Base-by-base conservation (phyloP, 176 grass and related monocot genomes). In the Juncus effusus region DNA sequence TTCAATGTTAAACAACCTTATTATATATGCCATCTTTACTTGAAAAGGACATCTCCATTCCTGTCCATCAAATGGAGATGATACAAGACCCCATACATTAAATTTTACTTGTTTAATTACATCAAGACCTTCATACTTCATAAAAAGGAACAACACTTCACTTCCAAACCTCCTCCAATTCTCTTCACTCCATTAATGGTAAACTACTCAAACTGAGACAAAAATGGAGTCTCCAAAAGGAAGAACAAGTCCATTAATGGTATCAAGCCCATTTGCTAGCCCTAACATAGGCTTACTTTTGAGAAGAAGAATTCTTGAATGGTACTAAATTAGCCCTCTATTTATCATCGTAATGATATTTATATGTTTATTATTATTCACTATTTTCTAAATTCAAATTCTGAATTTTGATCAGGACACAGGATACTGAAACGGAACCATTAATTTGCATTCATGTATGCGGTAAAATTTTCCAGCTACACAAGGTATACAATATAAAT, bases 201-300 rank as follows among this genome's bases (percentile, higher is more conserved):
- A 42, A 68, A 38, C 38, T 53, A 39, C 67, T 16, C 67, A 70
- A 57, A 70, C 16, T 39, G 14, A 44, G 38, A 58, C 19, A 59
- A 71, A 9, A n/a, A 35, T 57, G 63, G 76, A 65, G 45, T 81
- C 74, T 39, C 72, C 79, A 59, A 77, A 54, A 9, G 82, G 77
- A 54, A 82, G 70, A 70, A 50, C 70, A 14, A 75, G 76, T 42
- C 79, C 73, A 19, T 59, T 64, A 12, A 56, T 65, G 44, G 68
- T 38, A 42, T 60, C 71, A 28, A 85, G 87, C 70, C 84, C 87
- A 2, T 88, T 77, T 65, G 77, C 87, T 0, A 91, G 77, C 13
- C 93, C 85, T 2, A 91, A 82, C 56, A 76, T 78, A 67, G 77
- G 61, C 14, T 58, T 87, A 15, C 37, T 96, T 59, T 63, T 96